Conservation (phyloP, 805 yeast species). For the Saccharomycopsis sp. region DNA sequence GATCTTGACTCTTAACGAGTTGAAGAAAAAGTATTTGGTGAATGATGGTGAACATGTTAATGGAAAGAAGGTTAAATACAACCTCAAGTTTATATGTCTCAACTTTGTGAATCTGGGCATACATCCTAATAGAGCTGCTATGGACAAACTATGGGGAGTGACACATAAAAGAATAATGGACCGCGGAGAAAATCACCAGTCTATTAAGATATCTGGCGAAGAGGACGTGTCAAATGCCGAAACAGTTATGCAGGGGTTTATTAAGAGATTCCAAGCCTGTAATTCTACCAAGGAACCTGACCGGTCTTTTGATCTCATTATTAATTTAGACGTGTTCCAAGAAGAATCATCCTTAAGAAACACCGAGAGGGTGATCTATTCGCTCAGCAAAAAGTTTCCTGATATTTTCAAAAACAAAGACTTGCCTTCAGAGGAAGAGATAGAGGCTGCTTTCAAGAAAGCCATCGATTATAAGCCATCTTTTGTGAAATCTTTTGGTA, state of each 20-base stretch:
- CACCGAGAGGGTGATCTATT: conserved; percentile 36
- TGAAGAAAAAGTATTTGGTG: conserved; percentile 34
- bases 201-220: conserved; percentile 45
- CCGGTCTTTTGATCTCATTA: conserved; percentile 53
- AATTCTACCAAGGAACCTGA: conserved; percentile 51
- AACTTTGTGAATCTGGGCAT: conserved; percentile 17
- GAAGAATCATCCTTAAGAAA: conserved; percentile 44
- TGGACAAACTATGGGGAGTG: conserved; percentile 37
- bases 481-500: conserved; percentile 33
- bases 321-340: conserved; percentile 44
- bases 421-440: conserved; percentile 36
- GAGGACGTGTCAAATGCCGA: conserved; percentile 38
- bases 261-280: conserved; percentile 61
- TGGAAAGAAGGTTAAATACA: conserved; percentile 19
- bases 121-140: conserved; percentile 25
- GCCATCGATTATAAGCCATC: conserved; percentile 55
- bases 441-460: conserved; percentile 40
- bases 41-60: conserved; percentile 30
- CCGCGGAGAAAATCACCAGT: conserved; percentile 87
- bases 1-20: conserved; percentile 27
- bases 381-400: conserved; percentile 33
- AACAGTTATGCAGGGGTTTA: conserved; percentile 66
- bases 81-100: conserved; percentile 54
- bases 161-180: conserved; percentile 53
- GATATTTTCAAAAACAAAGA: conserved; percentile 29